Conservation (phyloP, 2,329 filamentous ascomycete species). For the Arthroderma sp. region DNA sequence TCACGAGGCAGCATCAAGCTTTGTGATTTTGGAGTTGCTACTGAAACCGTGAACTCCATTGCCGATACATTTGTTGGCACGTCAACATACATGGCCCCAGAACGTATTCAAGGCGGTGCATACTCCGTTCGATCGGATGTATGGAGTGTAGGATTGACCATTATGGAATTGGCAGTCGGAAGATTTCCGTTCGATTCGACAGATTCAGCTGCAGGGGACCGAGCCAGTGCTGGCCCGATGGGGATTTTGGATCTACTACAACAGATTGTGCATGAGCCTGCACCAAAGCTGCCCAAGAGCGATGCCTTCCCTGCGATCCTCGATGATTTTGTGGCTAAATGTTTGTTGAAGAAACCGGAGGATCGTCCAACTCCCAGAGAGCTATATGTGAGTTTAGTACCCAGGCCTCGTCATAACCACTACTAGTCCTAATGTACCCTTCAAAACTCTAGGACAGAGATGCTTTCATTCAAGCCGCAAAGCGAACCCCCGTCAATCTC, state of each 20-base stretch:
- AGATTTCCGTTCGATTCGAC: conserved; percentile 85
- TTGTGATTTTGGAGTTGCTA: conserved; percentile 97
- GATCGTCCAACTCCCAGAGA: conserved; percentile 84
- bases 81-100: conserved; percentile 97
- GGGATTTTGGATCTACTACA: conserved; percentile 92
- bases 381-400: conserved; percentile 56
- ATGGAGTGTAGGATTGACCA: conserved; percentile 88
- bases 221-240: conserved; percentile 59
- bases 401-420: neutral
- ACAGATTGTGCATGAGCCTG: conserved; percentile 93
- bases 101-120: conserved; percentile 90
- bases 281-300: conserved; percentile 86
- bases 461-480: conserved; percentile 88
- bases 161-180: conserved; percentile 96
- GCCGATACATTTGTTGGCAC: conserved; percentile 97
- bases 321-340: conserved; percentile 95
- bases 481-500: conserved; percentile 87
- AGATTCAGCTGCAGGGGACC: conserved; percentile 60
- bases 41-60: conserved; percentile 93
- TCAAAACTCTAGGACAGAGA: conserved; percentile 57
- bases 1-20: conserved; percentile 90
- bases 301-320: conserved; percentile 92
- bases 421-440: conserved; percentile 15
- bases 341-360: conserved; percentile 77
- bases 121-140: conserved; percentile 98